phyloP scores from a whole-genome alignment of 208 protist genomes.

The Eutreptiella sp. region DNA sequence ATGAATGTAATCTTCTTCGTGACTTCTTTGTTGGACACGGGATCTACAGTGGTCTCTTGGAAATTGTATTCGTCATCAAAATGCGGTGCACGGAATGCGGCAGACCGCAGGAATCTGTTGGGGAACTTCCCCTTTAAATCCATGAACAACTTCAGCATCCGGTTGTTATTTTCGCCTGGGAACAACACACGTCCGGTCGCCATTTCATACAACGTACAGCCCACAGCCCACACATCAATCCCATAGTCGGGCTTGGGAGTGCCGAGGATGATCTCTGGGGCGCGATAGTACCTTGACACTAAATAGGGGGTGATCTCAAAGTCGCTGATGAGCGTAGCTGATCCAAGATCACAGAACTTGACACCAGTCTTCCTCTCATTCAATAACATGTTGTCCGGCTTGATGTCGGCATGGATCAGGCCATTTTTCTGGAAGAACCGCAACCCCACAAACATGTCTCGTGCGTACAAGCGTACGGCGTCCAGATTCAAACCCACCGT shows the following conservation, averaged over 20 bases:
- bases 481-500: constrained; percentile 6
- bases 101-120: neutral
- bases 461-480: neutral
- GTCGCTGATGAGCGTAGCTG: neutral
- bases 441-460: neutral
- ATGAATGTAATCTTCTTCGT: too few species aligned
- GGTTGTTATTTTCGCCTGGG: constrained; percentile 1
- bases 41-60: too few species aligned
- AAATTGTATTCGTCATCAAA: too few species aligned
- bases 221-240: constrained; percentile 31
- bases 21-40: too few species aligned
- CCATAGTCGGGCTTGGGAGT: constrained; percentile 5
- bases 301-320: constrained; percentile 5
- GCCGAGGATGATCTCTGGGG: constrained; percentile 33
- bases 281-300: constrained; percentile 18
- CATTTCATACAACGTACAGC: constrained; percentile 31
- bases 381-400: constrained; percentile 25
- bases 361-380: neutral
- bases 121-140: constrained; percentile 8
- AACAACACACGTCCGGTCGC: constrained; percentile 33
- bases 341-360: constrained; percentile 25
- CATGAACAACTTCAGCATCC: neutral
- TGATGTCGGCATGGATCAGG: constrained; percentile 18
- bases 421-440: neutral
- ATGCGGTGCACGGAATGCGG: too few species aligned